A percentile compares a stretch with the other conserved stretches of the same genome.
phyloP scores from a whole-genome alignment of 2,329 filamentous ascomycete genomes.

The Graphiopsis chlorocephala region DNA sequence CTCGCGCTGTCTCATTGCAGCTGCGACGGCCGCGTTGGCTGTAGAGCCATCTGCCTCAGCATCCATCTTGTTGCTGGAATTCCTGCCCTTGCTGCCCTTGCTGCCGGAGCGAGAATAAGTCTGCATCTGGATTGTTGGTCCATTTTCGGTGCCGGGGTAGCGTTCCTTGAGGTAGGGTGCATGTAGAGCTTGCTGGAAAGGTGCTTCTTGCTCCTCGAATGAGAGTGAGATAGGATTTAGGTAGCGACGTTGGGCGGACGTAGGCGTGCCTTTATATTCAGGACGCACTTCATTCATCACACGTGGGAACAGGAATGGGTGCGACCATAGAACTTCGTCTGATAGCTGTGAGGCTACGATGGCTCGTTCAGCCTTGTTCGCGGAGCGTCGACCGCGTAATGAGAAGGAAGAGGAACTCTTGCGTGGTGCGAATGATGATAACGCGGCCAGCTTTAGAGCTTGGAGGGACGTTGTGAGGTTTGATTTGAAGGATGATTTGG shows the following conservation, averaged over 20 bases:
- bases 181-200: constrained; percentile 36
- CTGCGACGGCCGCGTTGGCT: constrained; percentile 36
- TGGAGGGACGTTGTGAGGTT: constrained; percentile 62
- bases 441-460: constrained; percentile 58
- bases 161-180: constrained; percentile 31
- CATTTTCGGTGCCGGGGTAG: constrained; percentile 34
- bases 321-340: constrained; percentile 60
- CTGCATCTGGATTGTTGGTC: constrained; percentile 61
- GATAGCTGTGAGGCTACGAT: constrained; percentile 30
- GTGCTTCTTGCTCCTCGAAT: constrained; percentile 38
- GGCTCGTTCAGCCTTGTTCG: background rate
- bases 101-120: constrained; percentile 49
- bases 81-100: constrained; percentile 2
- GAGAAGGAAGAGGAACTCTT: background rate
- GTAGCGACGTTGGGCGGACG: constrained; percentile 58
- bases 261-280: constrained; percentile 52
- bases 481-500: constrained; percentile 56
- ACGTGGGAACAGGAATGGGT: constrained; percentile 55
- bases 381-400: background rate
- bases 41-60: constrained; percentile 34
- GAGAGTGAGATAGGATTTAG: constrained; percentile 53
- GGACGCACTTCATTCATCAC: constrained; percentile 62
- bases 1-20: constrained; percentile 49
- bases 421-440: constrained; percentile 51
- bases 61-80: constrained; percentile 24